Evolutionary conservation across 441 rosid genomes (phyloP), one percentile per base, ranked within the genome.

Genomic region (Erodium moschatum): DNA sequence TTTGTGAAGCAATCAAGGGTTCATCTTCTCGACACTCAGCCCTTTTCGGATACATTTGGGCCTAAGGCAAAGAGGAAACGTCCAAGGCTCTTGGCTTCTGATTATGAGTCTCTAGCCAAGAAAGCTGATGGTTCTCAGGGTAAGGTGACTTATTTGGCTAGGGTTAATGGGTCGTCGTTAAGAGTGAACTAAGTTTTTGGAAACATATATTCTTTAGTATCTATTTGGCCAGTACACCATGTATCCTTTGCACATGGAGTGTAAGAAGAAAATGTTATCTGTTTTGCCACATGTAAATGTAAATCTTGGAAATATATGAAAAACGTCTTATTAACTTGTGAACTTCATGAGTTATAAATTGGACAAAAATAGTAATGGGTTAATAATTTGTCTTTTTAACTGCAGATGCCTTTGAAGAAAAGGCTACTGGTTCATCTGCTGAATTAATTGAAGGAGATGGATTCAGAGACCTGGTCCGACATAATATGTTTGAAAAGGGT

Each of bases 401-500:
- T 58, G 60, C 80, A 91, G 97, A 88, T 71, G 88, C 84, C 64
- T 94, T 80, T 71, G 96, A 86, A 79, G 77, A 79, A 77, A 86
- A 80, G 83, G 33, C 76, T 72, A 85, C 78, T 72, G 77, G 74
- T 0, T 69, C 75, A 46, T 74, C 81, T 78, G 79, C 75, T 19
- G 91, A 81, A 77, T 89, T 76, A 69, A 78, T 52, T 75, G 96
- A 86, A 71, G 91, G 0, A 68, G 97, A 91, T 69, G 94, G 97
- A 70, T 77, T 87, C 71, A 86, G 92, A 80, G 97, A 91, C 68
- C 81, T 94, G 72, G 97, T 91, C 63, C 87, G 97, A 66, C 97
- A 91, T 75, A 89, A 84, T 0, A 94, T 94, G 97, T 94, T 94
- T 82, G 97, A 94, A 76, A 94, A 91, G 79, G 98, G 97, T 62